These are phyloP conservation scores for Vicia villosa DNA, from an alignment of 306 rosid genomes.

Conservation along the genomic window DNA sequence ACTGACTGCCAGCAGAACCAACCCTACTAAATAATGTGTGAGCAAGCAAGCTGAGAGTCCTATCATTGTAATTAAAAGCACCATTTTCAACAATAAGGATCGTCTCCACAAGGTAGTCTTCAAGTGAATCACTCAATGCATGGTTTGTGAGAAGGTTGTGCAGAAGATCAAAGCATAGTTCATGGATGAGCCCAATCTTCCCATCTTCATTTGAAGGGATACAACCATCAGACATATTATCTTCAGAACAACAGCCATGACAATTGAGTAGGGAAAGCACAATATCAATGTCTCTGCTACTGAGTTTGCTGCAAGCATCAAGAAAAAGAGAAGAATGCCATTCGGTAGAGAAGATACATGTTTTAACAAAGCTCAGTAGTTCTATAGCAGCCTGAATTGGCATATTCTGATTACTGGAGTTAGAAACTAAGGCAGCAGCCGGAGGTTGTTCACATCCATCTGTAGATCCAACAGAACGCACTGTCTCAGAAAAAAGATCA, in stretches of 20 bases:
- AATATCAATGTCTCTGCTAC: slow-evolving; percentile 65
- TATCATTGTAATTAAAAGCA: slow-evolving; percentile 68
- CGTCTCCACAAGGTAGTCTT: slow-evolving; percentile 80
- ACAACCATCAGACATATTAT: slow-evolving; percentile 58
- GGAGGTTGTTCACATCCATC: slow-evolving; percentile 89
- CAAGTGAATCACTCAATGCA: slow-evolving; percentile 75
- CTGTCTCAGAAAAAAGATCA: slow-evolving; percentile 96
- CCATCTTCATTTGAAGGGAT: slow-evolving; percentile 64
- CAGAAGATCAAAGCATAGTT: slow-evolving; percentile 79
- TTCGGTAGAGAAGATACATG: slow-evolving; percentile 75
- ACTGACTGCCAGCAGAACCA: slow-evolving; percentile 68
- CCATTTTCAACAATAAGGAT: slow-evolving; percentile 75
- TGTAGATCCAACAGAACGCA: slow-evolving; percentile 81
- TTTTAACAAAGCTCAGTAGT: slow-evolving; percentile 70
- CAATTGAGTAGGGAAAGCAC: slow-evolving; percentile 69
- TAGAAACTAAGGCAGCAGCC: slow-evolving; percentile 56
- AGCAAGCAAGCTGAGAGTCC: slow-evolving; percentile 74
- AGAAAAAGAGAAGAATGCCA: slow-evolving; percentile 69
- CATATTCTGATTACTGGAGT: slow-evolving; percentile 63
- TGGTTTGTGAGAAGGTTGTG: slow-evolving; percentile 67
- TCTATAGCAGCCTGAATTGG: slow-evolving; percentile 88
- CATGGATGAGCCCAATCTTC: slow-evolving; percentile 76
- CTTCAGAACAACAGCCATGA: slow-evolving; percentile 79
- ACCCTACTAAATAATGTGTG: slow-evolving; percentile 76
- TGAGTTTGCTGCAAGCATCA: slow-evolving; percentile 71